Percentiles rank a stretch among this genome's conserved stretches.
These are phyloP conservation scores for Solanum sejunctum DNA, from an alignment of 257 asterid genomes.

Conservation along the genomic window DNA sequence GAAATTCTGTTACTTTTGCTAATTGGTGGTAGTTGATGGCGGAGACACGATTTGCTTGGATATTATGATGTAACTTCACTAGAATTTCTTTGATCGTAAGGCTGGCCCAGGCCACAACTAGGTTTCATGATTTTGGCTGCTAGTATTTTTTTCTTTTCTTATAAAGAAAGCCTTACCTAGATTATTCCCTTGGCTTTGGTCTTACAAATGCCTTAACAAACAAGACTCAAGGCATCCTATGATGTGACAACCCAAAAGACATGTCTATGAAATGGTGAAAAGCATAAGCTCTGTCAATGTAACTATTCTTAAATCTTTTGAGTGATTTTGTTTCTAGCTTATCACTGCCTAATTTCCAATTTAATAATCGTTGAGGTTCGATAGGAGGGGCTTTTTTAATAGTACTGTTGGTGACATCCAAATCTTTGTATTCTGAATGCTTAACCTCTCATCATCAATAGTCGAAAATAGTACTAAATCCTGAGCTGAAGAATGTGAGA, in stretches of 20 bases:
- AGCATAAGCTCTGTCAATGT: neutral
- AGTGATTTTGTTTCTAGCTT: neutral
- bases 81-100: neutral
- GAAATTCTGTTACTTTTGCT: neutral
- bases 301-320: neutral
- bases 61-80: neutral
- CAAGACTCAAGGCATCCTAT: neutral
- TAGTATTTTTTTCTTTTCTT: neutral
- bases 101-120: neutral
- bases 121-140: neutral
- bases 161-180: neutral
- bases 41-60: neutral
- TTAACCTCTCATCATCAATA: neutral
- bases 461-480: neutral
- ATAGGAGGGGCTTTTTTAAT: neutral
- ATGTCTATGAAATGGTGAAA: neutral
- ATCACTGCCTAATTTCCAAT: neutral
- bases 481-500: neutral
- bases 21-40: neutral
- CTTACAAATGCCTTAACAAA: neutral
- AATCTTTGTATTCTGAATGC: neutral
- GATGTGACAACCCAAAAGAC: neutral
- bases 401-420: neutral
- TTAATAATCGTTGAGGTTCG: neutral
- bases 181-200: neutral